Evolutionary conservation across 176 grass and related monocot species (phyloP).

Genomic region (Phoenix dactylifera): DNA sequence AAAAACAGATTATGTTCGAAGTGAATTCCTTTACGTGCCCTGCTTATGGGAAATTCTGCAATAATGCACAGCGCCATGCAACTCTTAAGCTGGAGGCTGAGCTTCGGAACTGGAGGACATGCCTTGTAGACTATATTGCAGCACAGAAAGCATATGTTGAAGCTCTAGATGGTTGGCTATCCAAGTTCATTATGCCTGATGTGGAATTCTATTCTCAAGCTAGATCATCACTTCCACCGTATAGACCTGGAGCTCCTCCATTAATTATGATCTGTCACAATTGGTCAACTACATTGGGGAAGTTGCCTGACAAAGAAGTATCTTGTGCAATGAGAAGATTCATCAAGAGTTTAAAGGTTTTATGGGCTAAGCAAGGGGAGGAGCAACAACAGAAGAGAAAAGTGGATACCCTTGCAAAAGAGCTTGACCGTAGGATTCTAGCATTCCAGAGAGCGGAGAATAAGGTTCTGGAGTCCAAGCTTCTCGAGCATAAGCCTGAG

Average conservation of each 20-base stretch:
- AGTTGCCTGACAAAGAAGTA: constrained; percentile 44
- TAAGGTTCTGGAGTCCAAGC: constrained; percentile 74
- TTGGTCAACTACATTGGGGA: constrained; percentile 45
- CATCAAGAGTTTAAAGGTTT: constrained; percentile 57
- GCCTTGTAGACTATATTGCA: constrained; percentile 49
- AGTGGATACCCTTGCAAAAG: constrained; percentile 72
- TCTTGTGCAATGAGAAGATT: constrained; percentile 63
- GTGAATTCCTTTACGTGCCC: constrained; percentile 87
- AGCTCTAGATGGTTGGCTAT: constrained; percentile 84
- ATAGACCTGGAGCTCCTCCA: constrained; percentile 33
- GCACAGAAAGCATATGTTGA: constrained; percentile 74
- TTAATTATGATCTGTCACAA: constrained; percentile 58
- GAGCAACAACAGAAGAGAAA: constrained; percentile 86
- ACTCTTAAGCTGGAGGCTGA: constrained; percentile 81
- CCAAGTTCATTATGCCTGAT: constrained; percentile 67
- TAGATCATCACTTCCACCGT: constrained; percentile 37
- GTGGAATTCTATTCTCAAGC: constrained; percentile 47
- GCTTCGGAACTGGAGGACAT: constrained; percentile 81
- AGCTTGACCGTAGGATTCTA: constrained; percentile 51
- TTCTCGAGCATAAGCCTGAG: constrained; percentile 58
- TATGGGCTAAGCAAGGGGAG: constrained; percentile 89
- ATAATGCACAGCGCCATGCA: constrained; percentile 67
- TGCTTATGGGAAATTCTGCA: constrained; percentile 89
- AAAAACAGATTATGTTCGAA: constrained; percentile 96
- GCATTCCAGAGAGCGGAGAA: constrained; percentile 83